These are phyloP conservation scores for Arctostaphylos glauca DNA, from an alignment of 148 eudicot genomes.

Conservation along the genomic window DNA sequence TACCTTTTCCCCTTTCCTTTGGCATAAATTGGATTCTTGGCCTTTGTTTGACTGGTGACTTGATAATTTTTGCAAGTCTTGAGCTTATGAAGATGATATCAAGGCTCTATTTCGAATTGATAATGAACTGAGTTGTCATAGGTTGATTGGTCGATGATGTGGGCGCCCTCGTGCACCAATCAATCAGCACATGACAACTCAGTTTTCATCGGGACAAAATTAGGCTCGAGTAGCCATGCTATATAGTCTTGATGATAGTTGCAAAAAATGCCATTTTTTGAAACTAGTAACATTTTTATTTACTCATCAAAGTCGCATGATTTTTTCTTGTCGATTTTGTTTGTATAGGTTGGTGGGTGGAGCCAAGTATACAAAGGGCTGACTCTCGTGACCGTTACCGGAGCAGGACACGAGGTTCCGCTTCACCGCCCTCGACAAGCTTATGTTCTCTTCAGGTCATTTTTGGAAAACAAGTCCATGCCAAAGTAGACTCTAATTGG, in stretches of 20 bases:
- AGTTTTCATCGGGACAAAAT: not conserved
- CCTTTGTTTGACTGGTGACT: not conserved
- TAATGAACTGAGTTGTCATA: not conserved
- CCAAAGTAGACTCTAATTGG: constrained; percentile 29
- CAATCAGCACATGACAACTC: not conserved
- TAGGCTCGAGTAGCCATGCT: not conserved
- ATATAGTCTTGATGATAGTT: not conserved
- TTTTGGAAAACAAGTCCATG: constrained; percentile 66
- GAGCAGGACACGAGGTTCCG: constrained; percentile 98
- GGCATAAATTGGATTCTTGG: not conserved
- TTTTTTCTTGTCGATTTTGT: constrained; percentile 5
- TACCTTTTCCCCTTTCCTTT: not conserved
- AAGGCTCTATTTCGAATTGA: not conserved
- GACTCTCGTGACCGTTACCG: constrained; percentile 75
- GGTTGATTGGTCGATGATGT: too few species aligned
- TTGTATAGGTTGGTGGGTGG: constrained; percentile 87
- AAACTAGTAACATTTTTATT: not conserved
- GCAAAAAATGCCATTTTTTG: not conserved
- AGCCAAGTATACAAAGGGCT: constrained; percentile 84
- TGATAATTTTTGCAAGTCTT: not conserved
- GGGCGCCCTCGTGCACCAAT: not conserved
- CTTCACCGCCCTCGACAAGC: constrained; percentile 90
- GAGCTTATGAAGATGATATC: not conserved
- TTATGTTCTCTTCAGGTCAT: constrained; percentile 71
- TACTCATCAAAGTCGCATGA: not conserved